Evolutionary conservation across 352 stramenopile genomes (phyloP), one percentile per base, ranked within the genome.

Genomic region (Pythium brachiatum): DNA sequence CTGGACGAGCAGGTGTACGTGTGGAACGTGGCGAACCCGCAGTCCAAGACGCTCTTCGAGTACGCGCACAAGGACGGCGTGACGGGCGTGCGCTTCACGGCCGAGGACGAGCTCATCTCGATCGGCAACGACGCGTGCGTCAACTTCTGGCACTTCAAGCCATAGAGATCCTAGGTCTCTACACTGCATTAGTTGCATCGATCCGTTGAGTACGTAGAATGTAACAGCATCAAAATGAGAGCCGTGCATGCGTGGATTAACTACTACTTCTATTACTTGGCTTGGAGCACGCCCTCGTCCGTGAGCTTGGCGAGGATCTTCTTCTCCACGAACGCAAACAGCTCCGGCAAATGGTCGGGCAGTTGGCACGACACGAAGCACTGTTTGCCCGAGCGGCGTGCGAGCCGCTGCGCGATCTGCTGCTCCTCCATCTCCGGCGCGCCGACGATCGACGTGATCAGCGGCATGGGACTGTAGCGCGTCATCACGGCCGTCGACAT

Each of bases 1-100:
- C 81, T 95, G 20, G 96, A 99, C 71, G 96, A 98, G 64, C 92
- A 91, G 56, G 95, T 99, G 61, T 99, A 97, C 75, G 82, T 99
- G 20, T 99, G 96, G 96, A 96, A 88, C 69, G 73, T 98, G 8
- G 79, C 86, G 61, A 91, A 70, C 53, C 81, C 81, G 18, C 74
- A 69, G 69, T 78, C 76, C 23, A 91, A 90, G 68, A 76, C 73
- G 53, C 71, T 66, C 15, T 90, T 92, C 53, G 81, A 92, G 15
- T 91, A 90, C 68, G 69, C 85, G 50, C 85, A 94, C 80, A 90
- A 92, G 65, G 85, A 94, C 46, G 85, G 85, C 43, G 82, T 89
- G 48, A 94, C 78, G 1, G 76, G 76, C 43, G 83, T 91, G 60
- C 75, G 78, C 54, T 94, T 94, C 62, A 65, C 81, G 18, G 78